phyloP scores from a whole-genome alignment of 805 yeast species.

The Torulaspora delbrueckii region DNA sequence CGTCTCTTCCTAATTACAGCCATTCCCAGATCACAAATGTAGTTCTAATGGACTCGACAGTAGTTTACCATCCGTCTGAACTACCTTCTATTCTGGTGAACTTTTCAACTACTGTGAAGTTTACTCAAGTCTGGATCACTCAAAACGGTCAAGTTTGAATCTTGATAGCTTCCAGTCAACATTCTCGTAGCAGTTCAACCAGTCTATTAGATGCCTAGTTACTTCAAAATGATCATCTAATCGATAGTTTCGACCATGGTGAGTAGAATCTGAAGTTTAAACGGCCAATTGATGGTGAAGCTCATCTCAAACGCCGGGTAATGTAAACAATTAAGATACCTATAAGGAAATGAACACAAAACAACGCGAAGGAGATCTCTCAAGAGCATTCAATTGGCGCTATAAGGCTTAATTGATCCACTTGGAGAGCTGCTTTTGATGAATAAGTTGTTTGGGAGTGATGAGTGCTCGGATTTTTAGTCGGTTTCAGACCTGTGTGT shows the following conservation, averaged over 20 bases:
- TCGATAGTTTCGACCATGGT: neutral
- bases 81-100: neutral
- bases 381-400: neutral
- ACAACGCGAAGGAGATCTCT: neutral
- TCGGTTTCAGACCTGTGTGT: conserved; percentile 13
- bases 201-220: no score
- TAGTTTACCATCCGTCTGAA: neutral
- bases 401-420: neutral
- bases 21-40: conserved; percentile 13
- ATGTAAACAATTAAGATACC: neutral
- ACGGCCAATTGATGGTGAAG: neutral
- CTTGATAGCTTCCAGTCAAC: no score
- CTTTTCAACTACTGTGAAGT: neutral
- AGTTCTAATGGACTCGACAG: neutral
- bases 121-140: neutral
- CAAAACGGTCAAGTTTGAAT: neutral
- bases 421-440: neutral
- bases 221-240: no score
- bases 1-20: conserved; percentile 30
- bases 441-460: neutral
- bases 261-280: neutral
- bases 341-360: conserved; percentile 3
- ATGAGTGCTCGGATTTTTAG: conserved; percentile 10
- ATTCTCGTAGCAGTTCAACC: no score
- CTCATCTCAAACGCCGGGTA: neutral